Conservation (phyloP, 331 rosid species). For the Cydonia oblonga region DNA sequence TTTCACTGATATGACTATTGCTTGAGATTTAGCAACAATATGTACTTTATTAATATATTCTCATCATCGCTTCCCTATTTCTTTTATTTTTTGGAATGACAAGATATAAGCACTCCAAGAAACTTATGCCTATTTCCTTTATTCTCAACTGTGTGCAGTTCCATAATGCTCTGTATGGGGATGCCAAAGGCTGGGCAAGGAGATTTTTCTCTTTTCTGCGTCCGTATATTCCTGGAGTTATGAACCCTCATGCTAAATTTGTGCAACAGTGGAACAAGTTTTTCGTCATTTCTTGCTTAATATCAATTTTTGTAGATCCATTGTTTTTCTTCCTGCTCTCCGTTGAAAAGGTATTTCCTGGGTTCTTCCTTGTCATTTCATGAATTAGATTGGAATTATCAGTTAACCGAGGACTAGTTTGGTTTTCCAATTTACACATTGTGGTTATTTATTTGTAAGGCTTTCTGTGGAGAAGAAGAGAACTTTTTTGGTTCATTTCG, state of each 20-base stretch:
- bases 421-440: not conserved
- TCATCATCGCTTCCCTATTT: not conserved
- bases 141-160: constrained; percentile 33
- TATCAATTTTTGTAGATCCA: constrained; percentile 75
- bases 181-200: constrained; percentile 64
- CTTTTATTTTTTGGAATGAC: not conserved
- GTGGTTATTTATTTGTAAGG: not conserved
- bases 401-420: not conserved
- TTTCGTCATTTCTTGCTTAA: constrained; percentile 57
- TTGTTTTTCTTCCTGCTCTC: constrained; percentile 61
- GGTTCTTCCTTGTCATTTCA: not conserved
- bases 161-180: constrained; percentile 57
- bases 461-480: not conserved
- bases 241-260: constrained; percentile 63
- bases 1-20: not conserved
- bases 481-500: not conserved
- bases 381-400: not conserved
- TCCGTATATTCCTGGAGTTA: constrained; percentile 50
- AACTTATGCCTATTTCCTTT: not conserved
- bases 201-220: constrained; percentile 34
- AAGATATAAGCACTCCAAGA: not conserved
- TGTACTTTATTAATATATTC: not conserved
- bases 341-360: constrained; percentile 27
- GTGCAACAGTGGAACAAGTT: constrained; percentile 63
- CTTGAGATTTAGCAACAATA: not conserved